phyloP scores from a whole-genome alignment of 1,139 yeast species.

The Blastobotrys raffinosifermentans region DNA sequence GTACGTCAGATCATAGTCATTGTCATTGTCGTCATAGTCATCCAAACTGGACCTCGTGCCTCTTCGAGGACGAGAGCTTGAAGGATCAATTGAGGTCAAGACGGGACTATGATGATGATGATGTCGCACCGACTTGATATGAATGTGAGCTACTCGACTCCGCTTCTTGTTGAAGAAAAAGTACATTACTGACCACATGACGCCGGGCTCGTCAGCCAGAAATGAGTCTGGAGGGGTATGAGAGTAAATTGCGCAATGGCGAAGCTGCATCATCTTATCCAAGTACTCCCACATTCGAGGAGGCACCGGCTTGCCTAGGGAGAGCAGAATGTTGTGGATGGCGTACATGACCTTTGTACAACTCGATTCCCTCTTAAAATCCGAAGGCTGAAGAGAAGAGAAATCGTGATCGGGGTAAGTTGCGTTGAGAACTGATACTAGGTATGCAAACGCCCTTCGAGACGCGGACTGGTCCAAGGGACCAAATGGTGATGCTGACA shows the following conservation, averaged over 20 bases:
- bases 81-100: slow-evolving; percentile 17
- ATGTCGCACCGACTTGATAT: slow-evolving; percentile 39
- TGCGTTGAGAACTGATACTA: slow-evolving; percentile 84
- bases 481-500: slow-evolving; percentile 74
- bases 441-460: slow-evolving; percentile 81
- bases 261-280: slow-evolving; percentile 76
- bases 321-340: slow-evolving; percentile 72
- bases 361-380: slow-evolving; percentile 55
- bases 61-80: slow-evolving; percentile 21
- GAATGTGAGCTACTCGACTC: slow-evolving; percentile 84
- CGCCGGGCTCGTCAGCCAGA: slow-evolving; percentile 67
- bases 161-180: slow-evolving; percentile 85
- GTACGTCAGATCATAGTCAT: slow-evolving; percentile 43
- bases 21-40: slow-evolving; percentile 39
- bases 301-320: slow-evolving; percentile 57
- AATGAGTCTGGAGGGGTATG: slow-evolving; percentile 77
- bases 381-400: slow-evolving; percentile 77
- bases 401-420: slow-evolving; percentile 96
- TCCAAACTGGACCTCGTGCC: slow-evolving; percentile 9
- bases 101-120: slow-evolving; percentile 24
- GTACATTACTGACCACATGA: slow-evolving; percentile 89
- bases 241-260: slow-evolving; percentile 70
- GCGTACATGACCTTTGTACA: slow-evolving; percentile 55
- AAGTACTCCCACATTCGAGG: slow-evolving; percentile 85
- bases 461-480: slow-evolving; percentile 80